Evolutionary conservation across 176 grass and related monocot species (phyloP).

Genomic region (Oryza officinalis): DNA sequence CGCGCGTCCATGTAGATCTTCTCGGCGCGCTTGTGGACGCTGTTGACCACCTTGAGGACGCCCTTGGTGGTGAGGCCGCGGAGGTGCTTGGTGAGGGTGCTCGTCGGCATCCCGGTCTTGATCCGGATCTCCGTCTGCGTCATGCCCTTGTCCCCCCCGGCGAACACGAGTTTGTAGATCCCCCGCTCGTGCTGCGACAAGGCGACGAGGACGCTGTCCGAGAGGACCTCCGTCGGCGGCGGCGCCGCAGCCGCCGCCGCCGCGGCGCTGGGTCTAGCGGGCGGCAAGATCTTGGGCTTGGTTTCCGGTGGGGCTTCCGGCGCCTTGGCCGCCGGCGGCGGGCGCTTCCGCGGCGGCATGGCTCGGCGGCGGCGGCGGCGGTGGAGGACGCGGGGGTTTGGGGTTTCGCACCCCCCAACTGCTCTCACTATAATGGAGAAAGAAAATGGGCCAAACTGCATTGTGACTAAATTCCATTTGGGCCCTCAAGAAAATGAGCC

Average conservation of each 20-base stretch:
- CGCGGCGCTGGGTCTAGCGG: neutral
- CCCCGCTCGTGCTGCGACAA: constrained; percentile 34
- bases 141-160: constrained; percentile 55
- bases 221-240: neutral
- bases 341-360: constrained; percentile 67
- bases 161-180: constrained; percentile 42
- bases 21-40: constrained; percentile 46
- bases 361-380: neutral
- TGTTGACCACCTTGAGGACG: constrained; percentile 53
- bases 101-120: neutral
- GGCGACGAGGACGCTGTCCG: neutral
- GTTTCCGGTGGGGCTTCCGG: neutral
- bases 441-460: no score
- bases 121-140: constrained; percentile 39
- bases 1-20: constrained; percentile 69
- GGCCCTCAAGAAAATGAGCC: no score
- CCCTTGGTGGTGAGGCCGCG: constrained; percentile 8
- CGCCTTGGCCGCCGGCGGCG: neutral
- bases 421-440: no score
- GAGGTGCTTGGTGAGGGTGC: constrained; percentile 22
- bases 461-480: no score
- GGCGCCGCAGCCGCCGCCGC: neutral
- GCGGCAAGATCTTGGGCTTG: neutral
- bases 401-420: no score
- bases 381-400: neutral